phyloP scores from a whole-genome alignment of 768 basidiomycete genomes.

The Mycena belliarum region DNA sequence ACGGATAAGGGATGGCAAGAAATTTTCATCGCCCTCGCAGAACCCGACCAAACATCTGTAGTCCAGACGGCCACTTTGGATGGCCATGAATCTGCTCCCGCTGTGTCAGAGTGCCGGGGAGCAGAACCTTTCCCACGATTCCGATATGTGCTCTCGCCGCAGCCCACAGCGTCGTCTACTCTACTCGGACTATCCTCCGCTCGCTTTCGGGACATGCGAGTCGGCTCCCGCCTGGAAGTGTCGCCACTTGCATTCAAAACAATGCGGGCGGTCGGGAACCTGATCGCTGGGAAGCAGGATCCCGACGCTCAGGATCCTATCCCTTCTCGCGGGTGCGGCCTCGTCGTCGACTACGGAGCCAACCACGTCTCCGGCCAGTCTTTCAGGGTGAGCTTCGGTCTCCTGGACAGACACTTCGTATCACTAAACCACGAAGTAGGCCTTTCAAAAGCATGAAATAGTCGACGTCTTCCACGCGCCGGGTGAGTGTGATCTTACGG shows the following conservation, averaged over 20 bases:
- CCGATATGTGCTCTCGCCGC: constrained; percentile 64
- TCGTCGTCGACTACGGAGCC: constrained; percentile 90
- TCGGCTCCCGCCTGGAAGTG: constrained; percentile 80
- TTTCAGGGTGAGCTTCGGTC: constrained; percentile 65
- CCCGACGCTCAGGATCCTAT: constrained; percentile 17
- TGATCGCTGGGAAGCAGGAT: constrained; percentile 42
- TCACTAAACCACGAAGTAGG: constrained; percentile 48
- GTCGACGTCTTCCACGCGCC: constrained; percentile 84
- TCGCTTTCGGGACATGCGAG: constrained; percentile 67
- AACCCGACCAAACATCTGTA: neutral
- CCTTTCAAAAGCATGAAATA: constrained; percentile 84
- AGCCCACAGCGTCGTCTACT: constrained; percentile 50
- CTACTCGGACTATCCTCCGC: constrained; percentile 65
- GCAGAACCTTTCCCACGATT: constrained; percentile 38
- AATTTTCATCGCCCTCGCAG: constrained; percentile 63
- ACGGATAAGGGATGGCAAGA: constrained; percentile 82
- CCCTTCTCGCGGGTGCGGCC: constrained; percentile 54
- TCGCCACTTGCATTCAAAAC: constrained; percentile 70
- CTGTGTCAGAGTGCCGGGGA: constrained; percentile 12
- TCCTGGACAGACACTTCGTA: neutral
- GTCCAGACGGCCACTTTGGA: no score
- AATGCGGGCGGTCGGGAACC: constrained; percentile 62
- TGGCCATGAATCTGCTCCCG: constrained; percentile 7
- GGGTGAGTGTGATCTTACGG: constrained; percentile 88
- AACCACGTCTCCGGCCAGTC: constrained; percentile 69